phyloP scores from a whole-genome alignment of 2,329 filamentous ascomycete genomes.

The Fusarium citri region DNA sequence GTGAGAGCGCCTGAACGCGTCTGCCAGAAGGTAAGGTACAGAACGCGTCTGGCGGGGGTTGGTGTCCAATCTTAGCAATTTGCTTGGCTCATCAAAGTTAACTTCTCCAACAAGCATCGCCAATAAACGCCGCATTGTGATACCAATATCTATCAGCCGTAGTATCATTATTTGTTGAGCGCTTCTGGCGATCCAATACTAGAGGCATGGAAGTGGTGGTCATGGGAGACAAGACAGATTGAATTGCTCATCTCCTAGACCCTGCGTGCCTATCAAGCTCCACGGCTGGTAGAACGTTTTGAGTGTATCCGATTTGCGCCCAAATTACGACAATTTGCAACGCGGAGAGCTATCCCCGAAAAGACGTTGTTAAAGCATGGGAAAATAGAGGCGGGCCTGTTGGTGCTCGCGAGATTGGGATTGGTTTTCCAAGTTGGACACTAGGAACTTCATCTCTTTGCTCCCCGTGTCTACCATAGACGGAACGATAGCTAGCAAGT shows the following conservation, averaged over 20 bases:
- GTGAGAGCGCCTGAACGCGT: constrained; percentile 24
- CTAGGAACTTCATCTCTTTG: constrained; percentile 27
- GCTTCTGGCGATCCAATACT: constrained; percentile 20
- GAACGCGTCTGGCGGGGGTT: constrained; percentile 23
- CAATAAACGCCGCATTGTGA: constrained; percentile 18
- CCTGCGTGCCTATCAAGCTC: constrained; percentile 30
- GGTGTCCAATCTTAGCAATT: constrained; percentile 16
- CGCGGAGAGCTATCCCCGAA: constrained; percentile 31
- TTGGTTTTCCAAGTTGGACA: constrained; percentile 15
- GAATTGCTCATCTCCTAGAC: constrained; percentile 36
- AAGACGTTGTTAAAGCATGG: constrained; percentile 26
- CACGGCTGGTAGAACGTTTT: constrained; percentile 14
- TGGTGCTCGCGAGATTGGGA: constrained; percentile 34
- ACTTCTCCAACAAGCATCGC: constrained; percentile 5
- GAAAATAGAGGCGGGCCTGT: constrained; percentile 22
- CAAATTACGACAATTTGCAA: constrained; percentile 40
- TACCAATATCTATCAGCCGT: constrained; percentile 20
- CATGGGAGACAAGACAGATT: constrained; percentile 29
- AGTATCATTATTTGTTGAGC: constrained; percentile 12
- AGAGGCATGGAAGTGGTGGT: constrained; percentile 25
- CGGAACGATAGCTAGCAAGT: constrained; percentile 6
- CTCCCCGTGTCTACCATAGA: constrained; percentile 15
- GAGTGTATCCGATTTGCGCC: constrained; percentile 7
- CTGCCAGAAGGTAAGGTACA: neutral
- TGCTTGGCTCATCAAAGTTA: constrained; percentile 25